Percentiles rank a stretch among this genome's conserved stretches.
Conservation (phyloP, 2,329 filamentous ascomycete species). For the Kalmusia sp. region DNA sequence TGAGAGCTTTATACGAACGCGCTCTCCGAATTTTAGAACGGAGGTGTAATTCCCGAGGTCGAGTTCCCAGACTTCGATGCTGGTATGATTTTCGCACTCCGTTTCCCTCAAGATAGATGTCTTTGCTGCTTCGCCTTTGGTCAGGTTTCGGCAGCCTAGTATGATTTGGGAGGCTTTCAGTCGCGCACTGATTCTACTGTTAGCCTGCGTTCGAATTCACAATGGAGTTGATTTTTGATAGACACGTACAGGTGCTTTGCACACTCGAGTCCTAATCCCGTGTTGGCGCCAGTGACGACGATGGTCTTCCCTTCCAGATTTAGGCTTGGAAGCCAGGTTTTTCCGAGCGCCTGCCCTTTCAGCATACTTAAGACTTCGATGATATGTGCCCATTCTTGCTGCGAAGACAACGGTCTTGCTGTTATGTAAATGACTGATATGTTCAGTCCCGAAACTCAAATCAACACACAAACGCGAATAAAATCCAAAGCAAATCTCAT, state of each 20-base stretch:
- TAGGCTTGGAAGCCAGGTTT: conserved; percentile 7
- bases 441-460: too few relatives aligned
- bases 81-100: conserved; percentile 1
- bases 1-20: conserved; percentile 4
- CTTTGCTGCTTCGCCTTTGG: conserved; percentile 10
- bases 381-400: conserved; percentile 13
- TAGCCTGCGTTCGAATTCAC: background rate
- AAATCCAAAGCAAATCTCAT: too few relatives aligned
- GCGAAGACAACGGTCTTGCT: too few relatives aligned
- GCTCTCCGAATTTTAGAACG: conserved; percentile 9
- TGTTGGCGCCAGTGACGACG: conserved; percentile 17
- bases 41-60: conserved; percentile 8
- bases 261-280: conserved; percentile 15
- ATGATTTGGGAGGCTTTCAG: conserved; percentile 6
- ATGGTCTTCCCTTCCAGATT: conserved; percentile 12
- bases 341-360: conserved; percentile 15
- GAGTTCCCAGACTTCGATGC: conserved; percentile 15
- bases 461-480: too few relatives aligned
- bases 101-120: conserved; percentile 3
- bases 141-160: conserved; percentile 9
- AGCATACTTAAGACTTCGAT: conserved; percentile 15
- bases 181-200: background rate
- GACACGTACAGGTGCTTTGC: conserved; percentile 17
- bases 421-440: too few relatives aligned
- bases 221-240: background rate